Evolutionary conservation across 2,329 filamentous ascomycete genomes (phyloP).

Genomic region (Talaromyces sp.): DNA sequence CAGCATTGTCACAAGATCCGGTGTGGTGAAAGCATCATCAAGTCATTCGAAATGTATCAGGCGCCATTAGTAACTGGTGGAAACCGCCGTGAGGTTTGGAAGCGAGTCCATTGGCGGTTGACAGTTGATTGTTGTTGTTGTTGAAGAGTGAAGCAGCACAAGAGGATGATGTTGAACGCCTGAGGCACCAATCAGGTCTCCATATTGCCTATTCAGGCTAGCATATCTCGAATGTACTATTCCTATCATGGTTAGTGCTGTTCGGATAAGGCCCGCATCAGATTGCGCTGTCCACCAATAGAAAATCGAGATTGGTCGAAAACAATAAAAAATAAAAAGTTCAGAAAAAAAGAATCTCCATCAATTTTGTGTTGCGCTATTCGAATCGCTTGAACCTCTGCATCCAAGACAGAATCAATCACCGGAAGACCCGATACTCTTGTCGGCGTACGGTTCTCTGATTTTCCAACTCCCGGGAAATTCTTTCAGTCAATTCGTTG

Average conservation of each 20-base stretch:
- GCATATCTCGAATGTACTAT: slow-evolving; percentile 4
- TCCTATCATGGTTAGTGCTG: slow-evolving; percentile 22
- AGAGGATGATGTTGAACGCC: background rate
- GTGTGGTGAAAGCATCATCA: background rate
- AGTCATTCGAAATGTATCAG: background rate
- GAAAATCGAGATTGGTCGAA: slow-evolving; percentile 27
- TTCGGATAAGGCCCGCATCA: slow-evolving; percentile 35
- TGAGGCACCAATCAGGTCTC: slow-evolving; percentile 8
- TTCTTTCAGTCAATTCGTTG: background rate
- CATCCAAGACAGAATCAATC: background rate
- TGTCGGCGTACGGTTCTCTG: no score
- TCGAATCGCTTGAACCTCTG: background rate
- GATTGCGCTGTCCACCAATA: slow-evolving; percentile 33
- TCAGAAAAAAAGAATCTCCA: slow-evolving; percentile 8
- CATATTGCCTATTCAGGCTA: slow-evolving; percentile 8
- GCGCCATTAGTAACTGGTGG: background rate
- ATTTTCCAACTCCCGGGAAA: background rate
- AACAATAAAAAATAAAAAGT: slow-evolving; percentile 11
- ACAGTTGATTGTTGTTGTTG: background rate
- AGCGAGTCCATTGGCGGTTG: background rate
- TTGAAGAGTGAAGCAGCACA: background rate
- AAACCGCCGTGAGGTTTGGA: background rate
- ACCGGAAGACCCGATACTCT: background rate
- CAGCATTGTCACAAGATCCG: slow-evolving; percentile 58
- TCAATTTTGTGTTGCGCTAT: background rate